Evolutionary conservation across 306 rosid genomes (phyloP).

Genomic region (Lablab purpureus): DNA sequence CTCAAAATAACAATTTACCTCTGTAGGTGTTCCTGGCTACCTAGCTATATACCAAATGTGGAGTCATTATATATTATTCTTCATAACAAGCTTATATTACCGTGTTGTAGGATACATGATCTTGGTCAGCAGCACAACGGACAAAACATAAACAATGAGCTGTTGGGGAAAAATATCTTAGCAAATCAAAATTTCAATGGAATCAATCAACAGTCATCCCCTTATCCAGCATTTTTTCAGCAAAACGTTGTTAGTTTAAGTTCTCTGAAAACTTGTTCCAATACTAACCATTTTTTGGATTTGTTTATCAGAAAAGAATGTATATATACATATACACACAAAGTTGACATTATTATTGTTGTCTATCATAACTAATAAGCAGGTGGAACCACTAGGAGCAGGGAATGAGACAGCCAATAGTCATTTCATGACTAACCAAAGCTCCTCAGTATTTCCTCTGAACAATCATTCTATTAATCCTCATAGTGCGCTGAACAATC

Average conservation of each 20-base stretch:
- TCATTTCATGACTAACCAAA: conserved; percentile 13
- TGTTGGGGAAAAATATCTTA: background rate
- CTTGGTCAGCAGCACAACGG: background rate
- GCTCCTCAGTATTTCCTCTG: background rate
- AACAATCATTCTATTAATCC: background rate
- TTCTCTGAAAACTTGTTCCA: background rate
- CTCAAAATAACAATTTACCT: background rate
- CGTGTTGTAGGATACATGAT: background rate
- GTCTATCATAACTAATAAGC: conserved; percentile 8
- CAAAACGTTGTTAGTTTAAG: conserved; percentile 30
- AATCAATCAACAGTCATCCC: background rate
- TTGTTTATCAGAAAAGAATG: too few relatives aligned
- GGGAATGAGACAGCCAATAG: conserved; percentile 1
- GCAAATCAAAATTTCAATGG: background rate
- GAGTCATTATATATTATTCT: background rate
- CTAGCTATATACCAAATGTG: background rate
- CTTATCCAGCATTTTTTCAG: background rate
- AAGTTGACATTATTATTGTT: background rate
- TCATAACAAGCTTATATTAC: background rate
- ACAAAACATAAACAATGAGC: background rate
- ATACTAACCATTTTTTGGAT: background rate
- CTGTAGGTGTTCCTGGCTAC: background rate
- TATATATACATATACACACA: too few relatives aligned
- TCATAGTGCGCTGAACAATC: background rate
- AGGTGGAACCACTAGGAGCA: background rate